phyloP scores from a whole-genome alignment of 257 asterid species.

The Penstemon newberryi region DNA sequence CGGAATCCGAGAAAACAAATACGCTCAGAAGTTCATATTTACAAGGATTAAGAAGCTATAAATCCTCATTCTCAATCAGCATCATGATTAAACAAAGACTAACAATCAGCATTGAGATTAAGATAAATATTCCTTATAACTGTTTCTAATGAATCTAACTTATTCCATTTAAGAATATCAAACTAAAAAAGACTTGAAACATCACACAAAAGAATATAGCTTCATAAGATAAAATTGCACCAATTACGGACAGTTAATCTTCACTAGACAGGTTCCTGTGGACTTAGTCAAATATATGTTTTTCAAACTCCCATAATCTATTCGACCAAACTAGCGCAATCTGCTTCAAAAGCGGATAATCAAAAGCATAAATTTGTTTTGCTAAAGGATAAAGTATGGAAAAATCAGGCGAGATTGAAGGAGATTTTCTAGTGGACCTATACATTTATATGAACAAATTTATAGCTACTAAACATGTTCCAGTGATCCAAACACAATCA shows the following conservation, averaged over 20 bases:
- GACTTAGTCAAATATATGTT: not conserved
- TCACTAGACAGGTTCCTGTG: not conserved
- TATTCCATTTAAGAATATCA: not conserved
- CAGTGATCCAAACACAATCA: slow-evolving; percentile 16
- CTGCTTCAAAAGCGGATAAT: slow-evolving; percentile 11
- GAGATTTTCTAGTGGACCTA: not conserved
- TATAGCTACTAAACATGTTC: slow-evolving; percentile 9
- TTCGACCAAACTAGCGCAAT: not conserved
- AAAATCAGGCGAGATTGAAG: not conserved
- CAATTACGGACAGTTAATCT: not conserved
- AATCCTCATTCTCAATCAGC: not conserved
- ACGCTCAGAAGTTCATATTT: not conserved
- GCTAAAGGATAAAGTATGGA: not conserved
- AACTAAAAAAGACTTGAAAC: not conserved
- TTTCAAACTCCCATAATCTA: not conserved
- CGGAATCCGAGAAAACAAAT: not conserved
- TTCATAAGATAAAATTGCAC: not conserved
- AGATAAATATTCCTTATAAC: not conserved
- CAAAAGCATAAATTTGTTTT: not conserved
- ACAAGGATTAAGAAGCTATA: not conserved
- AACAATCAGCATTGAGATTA: not conserved
- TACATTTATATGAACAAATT: not conserved
- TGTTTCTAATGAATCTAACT: slow-evolving; percentile 1
- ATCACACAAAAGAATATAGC: not conserved
- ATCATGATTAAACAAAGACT: not conserved